Base-by-base conservation (phyloP, 441 rosid species). In the Aleurites moluccanus region DNA sequence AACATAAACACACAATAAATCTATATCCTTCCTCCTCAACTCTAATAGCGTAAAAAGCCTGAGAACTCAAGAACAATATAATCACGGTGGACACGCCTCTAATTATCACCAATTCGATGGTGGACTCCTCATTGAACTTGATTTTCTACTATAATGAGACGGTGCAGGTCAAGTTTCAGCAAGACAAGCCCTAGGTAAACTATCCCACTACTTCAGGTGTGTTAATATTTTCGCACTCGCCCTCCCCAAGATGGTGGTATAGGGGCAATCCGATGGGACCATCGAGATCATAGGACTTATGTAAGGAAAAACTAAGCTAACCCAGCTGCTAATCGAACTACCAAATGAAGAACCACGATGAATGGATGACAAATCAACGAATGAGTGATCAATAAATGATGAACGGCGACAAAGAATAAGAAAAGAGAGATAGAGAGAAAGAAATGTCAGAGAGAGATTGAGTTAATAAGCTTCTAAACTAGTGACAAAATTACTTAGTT, bases 281-380 rank as follows among this genome's bases (percentile, higher is more conserved):
- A 93, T 96, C 75, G 99, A 96, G 81, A 93, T 93, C 69, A 96
- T 96, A 98, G 99, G 99, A 0, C n/a, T n/a, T n/a, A n/a, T n/a
- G n/a, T n/a, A n/a, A n/a, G n/a, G n/a, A n/a, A n/a, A n/a, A n/a
- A n/a, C 88, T 96, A n/a, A n/a, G n/a, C n/a, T n/a, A n/a, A n/a
- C n/a, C n/a, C n/a, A n/a, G n/a, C n/a, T n/a, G n/a, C n/a, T n/a
- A n/a, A n/a, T n/a, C n/a, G n/a, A n/a, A n/a, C n/a, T n/a, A n/a
- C n/a, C n/a, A n/a, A n/a, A n/a, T n/a, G n/a, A n/a, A n/a, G n/a
- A n/a, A n/a, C n/a, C n/a, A n/a, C n/a, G n/a, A n/a, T n/a, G n/a
- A n/a, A n/a, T n/a, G n/a, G n/a, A n/a, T n/a, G n/a, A n/a, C n/a
- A n/a, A n/a, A n/a, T n/a, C n/a, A n/a, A n/a, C n/a, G n/a, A n/a